These are phyloP conservation scores for Trichocladium antarcticum DNA, from an alignment of 495 filamentous ascomycete species.

Conservation along the genomic window DNA sequence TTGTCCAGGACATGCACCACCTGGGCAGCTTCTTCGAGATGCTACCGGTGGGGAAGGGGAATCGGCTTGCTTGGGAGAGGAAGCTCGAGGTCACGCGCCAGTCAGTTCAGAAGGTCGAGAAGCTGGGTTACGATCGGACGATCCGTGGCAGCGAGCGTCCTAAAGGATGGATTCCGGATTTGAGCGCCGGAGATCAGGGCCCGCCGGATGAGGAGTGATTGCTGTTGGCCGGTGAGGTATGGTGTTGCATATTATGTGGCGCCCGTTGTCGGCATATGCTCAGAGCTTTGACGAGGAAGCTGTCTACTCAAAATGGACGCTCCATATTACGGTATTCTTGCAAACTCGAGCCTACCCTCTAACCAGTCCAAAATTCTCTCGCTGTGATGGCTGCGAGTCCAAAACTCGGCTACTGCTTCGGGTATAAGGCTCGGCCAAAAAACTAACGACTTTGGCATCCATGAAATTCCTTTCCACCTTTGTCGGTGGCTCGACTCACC, in stretches of 20 bases:
- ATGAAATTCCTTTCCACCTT: too few relatives aligned
- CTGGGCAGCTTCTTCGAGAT: slow-evolving; percentile 64
- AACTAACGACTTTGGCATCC: too few relatives aligned
- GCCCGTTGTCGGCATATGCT: too few relatives aligned
- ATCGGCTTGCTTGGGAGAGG: slow-evolving; percentile 43
- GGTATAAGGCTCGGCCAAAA: too few relatives aligned
- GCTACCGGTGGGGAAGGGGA: slow-evolving; percentile 43
- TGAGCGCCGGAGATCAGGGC: slow-evolving; percentile 30
- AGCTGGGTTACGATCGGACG: slow-evolving; percentile 71
- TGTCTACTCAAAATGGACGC: too few relatives aligned
- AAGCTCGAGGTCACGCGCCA: slow-evolving; percentile 79
- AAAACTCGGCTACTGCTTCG: too few relatives aligned
- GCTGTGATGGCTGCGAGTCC: too few relatives aligned
- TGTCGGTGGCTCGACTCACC: too few relatives aligned
- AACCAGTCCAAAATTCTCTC: too few relatives aligned
- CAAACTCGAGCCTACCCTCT: too few relatives aligned
- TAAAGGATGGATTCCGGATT: slow-evolving; percentile 83
- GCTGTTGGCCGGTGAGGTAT: neutral
- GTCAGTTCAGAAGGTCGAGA: slow-evolving; percentile 90
- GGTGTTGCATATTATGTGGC: neutral
- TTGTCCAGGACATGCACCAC: slow-evolving; percentile 63
- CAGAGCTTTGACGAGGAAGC: neutral
- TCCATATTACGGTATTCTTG: too few relatives aligned
- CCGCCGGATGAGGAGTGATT: slow-evolving; percentile 12
- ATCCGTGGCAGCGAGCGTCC: slow-evolving; percentile 82